Base-by-base conservation (phyloP, 345 rosid species). In the Eutrema heterophyllum region DNA sequence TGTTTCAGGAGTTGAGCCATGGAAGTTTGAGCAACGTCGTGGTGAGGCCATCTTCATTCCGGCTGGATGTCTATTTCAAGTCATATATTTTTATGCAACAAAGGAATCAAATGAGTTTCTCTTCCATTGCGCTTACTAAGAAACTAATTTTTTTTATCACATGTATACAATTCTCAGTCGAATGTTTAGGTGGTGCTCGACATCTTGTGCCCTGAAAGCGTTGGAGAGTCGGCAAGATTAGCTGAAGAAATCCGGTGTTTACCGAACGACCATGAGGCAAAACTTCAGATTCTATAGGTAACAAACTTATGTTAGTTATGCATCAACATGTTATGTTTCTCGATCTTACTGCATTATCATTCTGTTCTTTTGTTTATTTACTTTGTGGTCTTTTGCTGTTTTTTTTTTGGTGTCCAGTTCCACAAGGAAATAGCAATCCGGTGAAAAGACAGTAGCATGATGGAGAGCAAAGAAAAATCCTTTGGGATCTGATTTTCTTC, bases 31-130 rank as follows among this genome's bases (percentile, higher is more conserved):
- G 53, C 99, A 95, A 71, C 76, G 67, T 83, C 73, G 78, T 54
- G 98, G 99, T 74, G 78, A 95, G 77, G 97, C 99, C 55, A 79
- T 95, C 51, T 95, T 95, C 81, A 52, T 95, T 53, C 99, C 99
- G 29, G 92, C 99, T 71, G 97, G 99, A 57, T 92, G 97, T 79
- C 98, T 94, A 41, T 95, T 85, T 77, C 99, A 95, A 78, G 68
- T 80, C 75, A 89, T 40, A 26, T 29, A 29, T 11, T 6, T 29
- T 9, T 30, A 38, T n/a, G 32, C 24, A 53, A 44, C 50, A 16
- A 53, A 27, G 15, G 84, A 36, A 33, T 18, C 59, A 49, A 58
- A 15, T 1, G 12, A 35, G 30, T 46, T 36, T 14, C 9, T 18
- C 35, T 40, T 56, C 59, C 41, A 5, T 63, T 63, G 44, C n/a